Conservation (phyloP, 768 basidiomycete genomes). For the Paxillus ammoniavirescens region DNA sequence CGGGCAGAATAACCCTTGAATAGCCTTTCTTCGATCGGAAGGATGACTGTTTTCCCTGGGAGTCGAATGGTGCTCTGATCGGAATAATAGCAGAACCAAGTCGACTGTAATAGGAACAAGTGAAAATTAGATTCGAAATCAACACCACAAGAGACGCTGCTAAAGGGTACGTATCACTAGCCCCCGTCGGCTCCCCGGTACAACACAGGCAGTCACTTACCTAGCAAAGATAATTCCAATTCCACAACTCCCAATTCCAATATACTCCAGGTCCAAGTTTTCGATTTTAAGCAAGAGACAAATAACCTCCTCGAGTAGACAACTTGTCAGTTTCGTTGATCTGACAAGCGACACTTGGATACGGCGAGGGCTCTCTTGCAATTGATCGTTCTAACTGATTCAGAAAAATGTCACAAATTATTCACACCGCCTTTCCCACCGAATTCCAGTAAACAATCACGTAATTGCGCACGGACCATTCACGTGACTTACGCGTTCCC, state of each 20-base stretch:
- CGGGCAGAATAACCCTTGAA: not conserved
- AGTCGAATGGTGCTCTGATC: slow-evolving; percentile 7
- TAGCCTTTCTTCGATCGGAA: slow-evolving; percentile 9
- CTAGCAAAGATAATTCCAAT: not conserved
- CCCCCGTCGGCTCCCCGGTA: not conserved
- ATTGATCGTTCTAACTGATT: not conserved
- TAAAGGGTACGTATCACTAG: too few relatives aligned
- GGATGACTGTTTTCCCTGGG: not conserved
- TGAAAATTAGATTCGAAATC: slow-evolving; percentile 2
- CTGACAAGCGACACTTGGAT: slow-evolving; percentile 6
- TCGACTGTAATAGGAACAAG: slow-evolving; percentile 1
- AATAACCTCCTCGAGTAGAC: not conserved
- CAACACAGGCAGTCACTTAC: not conserved
- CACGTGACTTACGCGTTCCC: slow-evolving; percentile 19
- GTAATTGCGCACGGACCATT: slow-evolving; percentile 26
- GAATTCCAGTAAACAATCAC: slow-evolving; percentile 15
- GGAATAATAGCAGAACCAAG: not conserved
- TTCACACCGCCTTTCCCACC: not conserved
- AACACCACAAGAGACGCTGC: not conserved
- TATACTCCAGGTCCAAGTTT: not conserved
- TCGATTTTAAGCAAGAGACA: not conserved
- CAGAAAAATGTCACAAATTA: slow-evolving; percentile 2
- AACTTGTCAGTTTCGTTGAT: not conserved
- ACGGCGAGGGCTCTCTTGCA: not conserved
- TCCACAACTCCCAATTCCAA: not conserved